Evolutionary conservation across 345 rosid genomes (phyloP).

Genomic region (Adansonia digitata): DNA sequence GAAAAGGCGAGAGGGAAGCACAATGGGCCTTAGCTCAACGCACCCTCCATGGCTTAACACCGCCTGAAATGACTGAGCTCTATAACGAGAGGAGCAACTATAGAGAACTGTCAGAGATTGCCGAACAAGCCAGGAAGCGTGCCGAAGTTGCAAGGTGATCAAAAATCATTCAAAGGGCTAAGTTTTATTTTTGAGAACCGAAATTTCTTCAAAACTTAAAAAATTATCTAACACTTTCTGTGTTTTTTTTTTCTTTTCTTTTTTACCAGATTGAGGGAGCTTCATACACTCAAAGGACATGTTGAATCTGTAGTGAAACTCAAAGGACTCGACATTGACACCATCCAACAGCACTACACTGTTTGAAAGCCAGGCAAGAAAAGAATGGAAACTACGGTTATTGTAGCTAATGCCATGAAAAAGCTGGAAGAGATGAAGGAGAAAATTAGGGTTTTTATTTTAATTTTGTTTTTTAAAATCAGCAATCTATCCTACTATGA

Average conservation of each 20-base stretch:
- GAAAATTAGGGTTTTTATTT: background rate
- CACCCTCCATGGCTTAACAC: constrained; percentile 40
- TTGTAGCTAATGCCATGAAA: constrained; percentile 7
- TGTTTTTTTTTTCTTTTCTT: too few relatives aligned
- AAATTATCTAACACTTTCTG: too few relatives aligned
- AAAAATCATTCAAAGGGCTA: too few relatives aligned
- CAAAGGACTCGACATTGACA: constrained; percentile 83
- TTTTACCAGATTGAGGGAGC: constrained; percentile 66
- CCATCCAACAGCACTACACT: constrained; percentile 88
- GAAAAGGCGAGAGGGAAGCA: constrained; percentile 81
- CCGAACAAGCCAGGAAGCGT: constrained; percentile 85
- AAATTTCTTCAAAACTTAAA: too few relatives aligned
- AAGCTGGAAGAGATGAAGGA: background rate
- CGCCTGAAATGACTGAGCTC: background rate
- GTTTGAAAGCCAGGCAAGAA: constrained; percentile 51
- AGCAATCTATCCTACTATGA: background rate
- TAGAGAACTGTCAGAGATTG: constrained; percentile 73
- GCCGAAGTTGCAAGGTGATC: constrained; percentile 88
- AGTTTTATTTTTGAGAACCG: too few relatives aligned
- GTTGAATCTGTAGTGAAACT: constrained; percentile 93
- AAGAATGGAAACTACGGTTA: background rate
- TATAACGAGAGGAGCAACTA: constrained; percentile 36
- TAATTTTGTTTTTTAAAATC: background rate
- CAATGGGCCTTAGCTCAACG: constrained; percentile 89
- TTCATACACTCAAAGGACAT: constrained; percentile 85